Percentiles rank a stretch among this genome's conserved stretches.
These are phyloP conservation scores for Chernovozyma aurita DNA, from an alignment of 1,139 yeast species.

Conservation along the genomic window DNA sequence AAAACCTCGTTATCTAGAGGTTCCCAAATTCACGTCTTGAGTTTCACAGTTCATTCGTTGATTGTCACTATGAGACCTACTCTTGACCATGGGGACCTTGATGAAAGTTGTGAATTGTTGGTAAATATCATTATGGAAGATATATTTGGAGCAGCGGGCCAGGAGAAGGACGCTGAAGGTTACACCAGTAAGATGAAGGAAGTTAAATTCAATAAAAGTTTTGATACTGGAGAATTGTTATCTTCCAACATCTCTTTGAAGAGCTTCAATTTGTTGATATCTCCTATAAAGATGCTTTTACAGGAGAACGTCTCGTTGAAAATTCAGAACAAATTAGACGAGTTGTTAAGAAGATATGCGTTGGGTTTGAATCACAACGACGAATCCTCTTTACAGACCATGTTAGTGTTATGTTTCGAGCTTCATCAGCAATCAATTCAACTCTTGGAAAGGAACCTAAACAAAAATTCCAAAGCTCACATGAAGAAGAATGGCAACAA, in stretches of 20 bases:
- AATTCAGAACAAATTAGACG: slow-evolving; percentile 74
- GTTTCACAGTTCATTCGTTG: slow-evolving; percentile 78
- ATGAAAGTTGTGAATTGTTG: slow-evolving; percentile 58
- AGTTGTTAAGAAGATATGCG: slow-evolving; percentile 69
- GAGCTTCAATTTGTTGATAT: slow-evolving; percentile 55
- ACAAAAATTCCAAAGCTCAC: slow-evolving; percentile 1
- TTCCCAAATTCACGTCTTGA: slow-evolving; percentile 89
- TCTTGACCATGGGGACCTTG: slow-evolving; percentile 69
- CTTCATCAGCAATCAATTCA: slow-evolving; percentile 54
- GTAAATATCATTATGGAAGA: slow-evolving; percentile 86
- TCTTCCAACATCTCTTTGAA: slow-evolving; percentile 62
- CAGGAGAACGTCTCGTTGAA: slow-evolving; percentile 63
- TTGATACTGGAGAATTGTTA: slow-evolving; percentile 78
- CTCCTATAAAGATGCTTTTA: slow-evolving; percentile 67
- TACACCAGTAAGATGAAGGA: slow-evolving; percentile 85
- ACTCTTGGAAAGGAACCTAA: slow-evolving; percentile 14
- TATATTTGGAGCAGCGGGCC: slow-evolving; percentile 86
- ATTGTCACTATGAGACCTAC: slow-evolving; percentile 47
- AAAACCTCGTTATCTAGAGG: slow-evolving; percentile 80
- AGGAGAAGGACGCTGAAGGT: slow-evolving; percentile 93
- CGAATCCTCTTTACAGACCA: slow-evolving; percentile 53
- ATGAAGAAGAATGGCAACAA: slow-evolving; percentile 12
- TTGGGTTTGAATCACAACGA: slow-evolving; percentile 74
- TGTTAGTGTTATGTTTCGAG: slow-evolving; percentile 71
- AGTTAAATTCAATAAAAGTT: slow-evolving; percentile 84